phyloP scores from a whole-genome alignment of 805 yeast species.

The Suhomyces kilbournensis region DNA sequence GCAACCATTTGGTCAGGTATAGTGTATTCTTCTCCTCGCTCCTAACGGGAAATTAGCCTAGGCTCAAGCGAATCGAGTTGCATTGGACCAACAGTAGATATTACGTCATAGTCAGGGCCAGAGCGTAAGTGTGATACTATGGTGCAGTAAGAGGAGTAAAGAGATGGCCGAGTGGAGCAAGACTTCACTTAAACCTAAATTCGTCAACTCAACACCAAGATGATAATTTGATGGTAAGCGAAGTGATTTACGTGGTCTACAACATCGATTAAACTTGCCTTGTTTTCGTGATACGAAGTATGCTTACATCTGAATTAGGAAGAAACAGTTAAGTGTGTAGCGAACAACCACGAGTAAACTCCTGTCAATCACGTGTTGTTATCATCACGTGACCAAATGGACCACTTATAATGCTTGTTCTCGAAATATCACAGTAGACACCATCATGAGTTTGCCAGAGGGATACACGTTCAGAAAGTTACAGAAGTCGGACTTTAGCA shows the following conservation, averaged over 20 bases:
- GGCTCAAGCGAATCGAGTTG: neutral
- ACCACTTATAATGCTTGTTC: neutral
- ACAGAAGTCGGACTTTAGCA: slow-evolving; percentile 51
- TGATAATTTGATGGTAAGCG: too few species aligned
- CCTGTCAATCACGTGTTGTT: neutral
- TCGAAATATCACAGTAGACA: neutral
- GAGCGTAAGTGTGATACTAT: too few species aligned
- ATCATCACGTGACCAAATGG: neutral
- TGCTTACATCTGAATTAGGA: neutral
- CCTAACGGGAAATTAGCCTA: neutral
- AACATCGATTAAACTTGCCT: neutral
- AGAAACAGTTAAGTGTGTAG: neutral
- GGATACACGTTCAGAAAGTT: slow-evolving; percentile 68
- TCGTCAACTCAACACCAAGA: neutral
- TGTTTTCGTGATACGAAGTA: neutral
- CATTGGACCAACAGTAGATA: neutral
- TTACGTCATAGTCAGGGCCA: neutral
- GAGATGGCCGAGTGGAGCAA: neutral
- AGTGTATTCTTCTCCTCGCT: too few species aligned
- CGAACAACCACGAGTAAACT: neutral
- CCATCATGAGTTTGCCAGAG: slow-evolving; percentile 43
- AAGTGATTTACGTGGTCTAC: neutral
- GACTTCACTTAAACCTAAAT: too few species aligned
- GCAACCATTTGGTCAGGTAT: neutral
- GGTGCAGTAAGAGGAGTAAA: neutral